Percentiles rank a stretch among this genome's conserved stretches.
Evolutionary conservation across 78 protist species (phyloP).

Genomic region (Pigoraptor vietnamica): DNA sequence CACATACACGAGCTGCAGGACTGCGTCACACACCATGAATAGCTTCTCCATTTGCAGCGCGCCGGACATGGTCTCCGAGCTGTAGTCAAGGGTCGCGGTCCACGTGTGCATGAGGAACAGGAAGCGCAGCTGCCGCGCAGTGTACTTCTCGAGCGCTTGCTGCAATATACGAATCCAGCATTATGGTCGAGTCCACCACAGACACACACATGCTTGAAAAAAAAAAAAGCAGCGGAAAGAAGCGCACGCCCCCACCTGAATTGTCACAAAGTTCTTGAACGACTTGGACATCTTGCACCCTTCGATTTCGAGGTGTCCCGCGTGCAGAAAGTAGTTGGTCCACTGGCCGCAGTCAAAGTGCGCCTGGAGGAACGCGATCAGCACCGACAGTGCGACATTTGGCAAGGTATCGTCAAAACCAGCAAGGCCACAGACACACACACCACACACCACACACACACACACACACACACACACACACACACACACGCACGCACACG

Average conservation of each 20-base stretch:
- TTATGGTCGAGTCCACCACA: not conserved
- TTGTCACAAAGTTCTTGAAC: constrained; percentile 97
- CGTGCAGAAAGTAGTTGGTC: constrained; percentile 90
- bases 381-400: not conserved
- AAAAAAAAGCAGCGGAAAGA: not conserved
- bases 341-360: constrained; percentile 56
- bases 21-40: constrained; percentile 28
- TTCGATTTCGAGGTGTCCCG: constrained; percentile 84
- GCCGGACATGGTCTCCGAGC: constrained; percentile 58
- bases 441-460: no score
- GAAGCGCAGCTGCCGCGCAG: constrained; percentile 87
- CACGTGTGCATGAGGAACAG: constrained; percentile 77
- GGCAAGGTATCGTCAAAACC: not conserved
- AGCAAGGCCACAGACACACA: no score
- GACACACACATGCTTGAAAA: not conserved
- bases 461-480: no score
- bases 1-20: no score
- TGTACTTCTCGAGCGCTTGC: constrained; percentile 66
- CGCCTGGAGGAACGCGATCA: constrained; percentile 27
- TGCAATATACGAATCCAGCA: constrained; percentile 1
- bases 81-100: constrained; percentile 64
- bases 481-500: no score
- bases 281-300: constrained; percentile 96
- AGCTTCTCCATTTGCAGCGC: constrained; percentile 61
- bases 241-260: constrained; percentile 43